Percentiles rank a stretch among this genome's conserved stretches.
These are phyloP conservation scores for Tylopilus subfusipes DNA, from an alignment of 768 basidiomycete species.

Conservation along the genomic window DNA sequence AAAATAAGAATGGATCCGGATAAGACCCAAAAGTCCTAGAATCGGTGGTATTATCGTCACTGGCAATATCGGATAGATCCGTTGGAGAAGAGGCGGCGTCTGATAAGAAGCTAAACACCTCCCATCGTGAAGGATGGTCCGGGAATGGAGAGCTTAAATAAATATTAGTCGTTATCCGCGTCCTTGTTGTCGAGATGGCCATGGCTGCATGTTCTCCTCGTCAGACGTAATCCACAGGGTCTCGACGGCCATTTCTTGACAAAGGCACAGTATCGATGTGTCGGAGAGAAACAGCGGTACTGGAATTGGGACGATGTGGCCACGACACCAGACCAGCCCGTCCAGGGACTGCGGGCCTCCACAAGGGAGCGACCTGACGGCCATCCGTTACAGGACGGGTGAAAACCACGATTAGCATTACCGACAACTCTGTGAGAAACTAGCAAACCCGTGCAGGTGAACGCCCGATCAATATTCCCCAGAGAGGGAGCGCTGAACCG, in stretches of 20 bases:
- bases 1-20: background rate
- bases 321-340: background rate
- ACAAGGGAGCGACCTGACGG: background rate
- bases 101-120: background rate
- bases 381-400: background rate
- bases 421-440: background rate
- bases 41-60: background rate
- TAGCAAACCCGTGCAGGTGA: background rate
- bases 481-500: background rate
- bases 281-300: background rate
- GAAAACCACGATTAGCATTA: background rate
- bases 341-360: background rate
- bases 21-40: background rate
- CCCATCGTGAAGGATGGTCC: background rate
- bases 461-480: background rate
- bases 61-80: background rate
- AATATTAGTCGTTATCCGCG: background rate
- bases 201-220: background rate
- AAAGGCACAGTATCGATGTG: background rate
- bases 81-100: background rate
- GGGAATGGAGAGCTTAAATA: slow-evolving; percentile 1
- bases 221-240: background rate
- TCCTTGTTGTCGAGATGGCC: background rate
- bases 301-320: background rate
- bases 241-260: background rate